Base-by-base conservation (phyloP, 75 land plant genomes). In the Gnetum montanum region DNA sequence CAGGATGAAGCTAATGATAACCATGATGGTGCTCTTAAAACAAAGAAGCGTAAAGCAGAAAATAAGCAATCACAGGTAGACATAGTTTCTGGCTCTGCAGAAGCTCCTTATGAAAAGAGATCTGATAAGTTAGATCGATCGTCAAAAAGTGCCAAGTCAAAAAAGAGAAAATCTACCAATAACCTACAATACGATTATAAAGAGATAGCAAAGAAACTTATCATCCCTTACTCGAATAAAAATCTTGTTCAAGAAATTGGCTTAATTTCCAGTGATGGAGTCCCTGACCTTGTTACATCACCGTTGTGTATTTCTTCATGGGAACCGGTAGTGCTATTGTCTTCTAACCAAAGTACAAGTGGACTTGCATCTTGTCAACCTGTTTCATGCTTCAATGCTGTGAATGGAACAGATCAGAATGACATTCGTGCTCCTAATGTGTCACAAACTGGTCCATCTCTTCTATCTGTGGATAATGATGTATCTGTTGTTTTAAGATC, bases 161-260 rank as follows among this genome's bases (percentile, higher is more conserved):
- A 57, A 33, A 67, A 59, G 64, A 71, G 72, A 18, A 69, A 56
- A 3, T n/a, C 50, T 12, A 25, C 41, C 22, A 71, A 75, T 36
- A 26, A 1, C 30, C 16, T 15, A 16, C 77, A 77, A 43, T 73
- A 34, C 71, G 76, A 81, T 26, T 43, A 74, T 46, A 62, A 73
- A 12, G 74, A 74, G 43, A 77, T 84, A 41, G 48, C 67, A n/a
- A 58, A 62, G 49, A 78, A 63, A 53, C 74, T 92, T 60, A 50
- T 83, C 12, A 66, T 70, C 34, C 65, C 62, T 36, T 48, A 47
- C 53, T 79, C 95, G 25, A 75, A 62, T 55, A 74, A 74, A 34
- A 84, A 85, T 16, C 37, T 80, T 49, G 73, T 88, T 13, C 52
- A 59, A 8, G 77, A 71, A 36, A 80, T 88, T 47, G 98, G 98